Percentiles rank a stretch among this genome's conserved stretches.
Evolutionary conservation across 1,284 basidiomycete genomes (phyloP).

Genomic region (Puccinia novopanici): DNA sequence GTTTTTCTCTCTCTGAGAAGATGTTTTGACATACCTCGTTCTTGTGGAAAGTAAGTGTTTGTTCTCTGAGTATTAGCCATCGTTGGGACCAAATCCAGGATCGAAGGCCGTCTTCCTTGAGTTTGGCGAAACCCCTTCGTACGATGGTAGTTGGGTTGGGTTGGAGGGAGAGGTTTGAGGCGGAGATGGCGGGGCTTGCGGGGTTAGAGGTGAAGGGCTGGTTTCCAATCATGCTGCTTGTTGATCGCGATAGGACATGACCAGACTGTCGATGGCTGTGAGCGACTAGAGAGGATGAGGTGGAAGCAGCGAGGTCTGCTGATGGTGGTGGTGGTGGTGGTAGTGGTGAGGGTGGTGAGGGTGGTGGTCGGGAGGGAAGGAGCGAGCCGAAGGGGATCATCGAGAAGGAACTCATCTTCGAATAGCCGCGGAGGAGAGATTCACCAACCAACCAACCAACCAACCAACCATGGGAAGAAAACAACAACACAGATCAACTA

Average conservation of each 20-base stretch:
- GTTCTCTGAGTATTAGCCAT: constrained; percentile 83
- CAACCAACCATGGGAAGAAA: no score
- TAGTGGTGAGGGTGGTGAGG: not conserved
- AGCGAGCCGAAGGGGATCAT: constrained; percentile 7
- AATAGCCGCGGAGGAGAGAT: no score
- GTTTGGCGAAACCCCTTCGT: constrained; percentile 58
- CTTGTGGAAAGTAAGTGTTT: constrained; percentile 81
- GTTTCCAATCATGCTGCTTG: constrained; percentile 23
- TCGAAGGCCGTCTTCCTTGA: constrained; percentile 61
- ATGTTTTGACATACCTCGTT: constrained; percentile 69
- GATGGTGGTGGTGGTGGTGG: not conserved
- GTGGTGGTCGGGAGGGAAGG: constrained; percentile 5
- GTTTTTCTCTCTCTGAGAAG: not conserved
- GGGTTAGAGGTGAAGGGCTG: constrained; percentile 18
- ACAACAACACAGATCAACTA: no score
- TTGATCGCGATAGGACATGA: constrained; percentile 7
- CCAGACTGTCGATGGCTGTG: constrained; percentile 1
- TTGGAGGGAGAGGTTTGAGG: not conserved
- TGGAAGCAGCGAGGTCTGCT: not conserved
- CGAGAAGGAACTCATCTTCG: no score
- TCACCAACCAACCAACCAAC: no score
- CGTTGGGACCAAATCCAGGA: constrained; percentile 91
- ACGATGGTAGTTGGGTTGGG: constrained; percentile 54
- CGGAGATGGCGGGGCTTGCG: not conserved
- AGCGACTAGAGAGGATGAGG: not conserved